Conservation (phyloP, 768 basidiomycete species). For the Hypholoma fasciculare region DNA sequence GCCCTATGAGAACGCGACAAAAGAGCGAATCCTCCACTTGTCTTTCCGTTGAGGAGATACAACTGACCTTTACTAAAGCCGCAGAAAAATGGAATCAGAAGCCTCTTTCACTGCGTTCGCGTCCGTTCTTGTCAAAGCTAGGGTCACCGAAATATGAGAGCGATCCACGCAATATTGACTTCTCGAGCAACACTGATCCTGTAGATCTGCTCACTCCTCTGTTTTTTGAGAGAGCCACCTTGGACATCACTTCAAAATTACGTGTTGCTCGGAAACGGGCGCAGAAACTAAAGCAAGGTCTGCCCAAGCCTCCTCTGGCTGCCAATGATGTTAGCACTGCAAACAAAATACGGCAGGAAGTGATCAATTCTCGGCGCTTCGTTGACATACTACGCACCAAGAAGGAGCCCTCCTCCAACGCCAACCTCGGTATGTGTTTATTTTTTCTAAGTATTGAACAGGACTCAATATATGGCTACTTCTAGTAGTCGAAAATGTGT, state of each 20-base stretch:
- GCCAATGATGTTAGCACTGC: background rate
- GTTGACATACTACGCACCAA: background rate
- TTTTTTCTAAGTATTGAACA: too few species aligned
- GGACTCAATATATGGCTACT: too few species aligned
- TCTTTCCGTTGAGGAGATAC: too few species aligned
- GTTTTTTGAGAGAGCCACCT: background rate
- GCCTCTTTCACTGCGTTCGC: background rate
- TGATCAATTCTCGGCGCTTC: background rate
- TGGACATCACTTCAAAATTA: background rate
- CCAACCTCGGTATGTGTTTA: too few species aligned
- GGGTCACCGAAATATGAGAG: background rate
- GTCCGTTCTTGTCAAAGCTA: background rate
- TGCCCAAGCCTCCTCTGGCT: background rate
- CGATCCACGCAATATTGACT: background rate
- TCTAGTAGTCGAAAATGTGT: too few species aligned
- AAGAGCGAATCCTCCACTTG: too few species aligned
- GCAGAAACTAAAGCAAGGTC: background rate
- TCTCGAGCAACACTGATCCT: background rate
- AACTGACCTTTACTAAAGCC: background rate
- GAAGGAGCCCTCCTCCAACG: background rate
- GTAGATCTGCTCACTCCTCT: background rate
- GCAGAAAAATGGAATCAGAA: background rate
- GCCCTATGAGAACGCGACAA: too few species aligned
- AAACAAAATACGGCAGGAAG: background rate
- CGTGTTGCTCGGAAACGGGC: background rate